Percentiles rank a stretch among this genome's conserved stretches.
Conservation (phyloP, 2,329 filamentous ascomycete genomes). For the Ascochyta viciae-villosae region DNA sequence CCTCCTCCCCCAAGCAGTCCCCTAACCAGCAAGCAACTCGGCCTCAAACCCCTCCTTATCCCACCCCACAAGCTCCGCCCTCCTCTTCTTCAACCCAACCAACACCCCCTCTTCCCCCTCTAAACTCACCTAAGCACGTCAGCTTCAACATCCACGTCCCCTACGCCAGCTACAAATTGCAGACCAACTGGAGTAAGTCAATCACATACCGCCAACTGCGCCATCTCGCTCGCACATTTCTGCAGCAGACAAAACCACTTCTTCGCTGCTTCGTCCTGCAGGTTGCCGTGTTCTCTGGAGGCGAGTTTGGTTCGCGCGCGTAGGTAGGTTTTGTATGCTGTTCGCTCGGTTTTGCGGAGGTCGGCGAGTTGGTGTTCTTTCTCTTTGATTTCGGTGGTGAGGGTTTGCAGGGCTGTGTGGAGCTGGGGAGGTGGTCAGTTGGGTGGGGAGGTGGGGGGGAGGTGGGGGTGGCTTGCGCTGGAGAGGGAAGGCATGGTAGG, state of each 20-base stretch:
- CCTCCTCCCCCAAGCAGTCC: too few species aligned
- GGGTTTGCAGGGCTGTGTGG: background rate
- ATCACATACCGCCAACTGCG: background rate
- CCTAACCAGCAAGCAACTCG: background rate
- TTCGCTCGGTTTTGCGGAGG: background rate
- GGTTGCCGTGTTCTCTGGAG: background rate
- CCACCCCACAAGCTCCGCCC: background rate
- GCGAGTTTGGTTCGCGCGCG: background rate
- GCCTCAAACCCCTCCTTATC: background rate
- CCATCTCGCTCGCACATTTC: background rate
- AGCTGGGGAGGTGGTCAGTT: background rate
- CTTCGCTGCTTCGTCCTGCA: background rate
- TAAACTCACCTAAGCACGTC: background rate
- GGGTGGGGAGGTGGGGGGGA: background rate
- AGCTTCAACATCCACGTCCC: background rate
- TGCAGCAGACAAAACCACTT: conserved; percentile 1
- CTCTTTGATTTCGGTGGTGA: background rate
- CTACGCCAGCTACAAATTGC: background rate
- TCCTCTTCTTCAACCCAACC: background rate
- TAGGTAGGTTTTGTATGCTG: background rate
- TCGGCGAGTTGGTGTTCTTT: background rate
- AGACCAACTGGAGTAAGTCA: background rate
- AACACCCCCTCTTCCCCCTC: background rate
- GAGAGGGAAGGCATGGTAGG: background rate
- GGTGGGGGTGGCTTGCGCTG: background rate